These are phyloP conservation scores for Porogramme epimiltina DNA, from an alignment of 1,284 basidiomycete genomes.

Conservation along the genomic window DNA sequence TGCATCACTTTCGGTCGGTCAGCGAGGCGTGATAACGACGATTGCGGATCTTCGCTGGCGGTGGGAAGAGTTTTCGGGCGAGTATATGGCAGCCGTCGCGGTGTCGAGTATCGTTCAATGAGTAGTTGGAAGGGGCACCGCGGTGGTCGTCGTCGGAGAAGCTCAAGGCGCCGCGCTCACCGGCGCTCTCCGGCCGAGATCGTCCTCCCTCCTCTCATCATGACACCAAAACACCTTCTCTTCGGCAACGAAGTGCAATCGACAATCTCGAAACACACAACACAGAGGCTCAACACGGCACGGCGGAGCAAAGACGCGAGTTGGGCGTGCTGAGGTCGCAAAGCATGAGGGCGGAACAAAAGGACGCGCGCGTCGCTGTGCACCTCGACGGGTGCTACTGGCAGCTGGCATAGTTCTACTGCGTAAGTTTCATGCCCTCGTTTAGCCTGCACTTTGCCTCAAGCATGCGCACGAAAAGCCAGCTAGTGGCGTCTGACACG, in stretches of 20 bases:
- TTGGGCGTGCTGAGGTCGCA: constrained; percentile 24
- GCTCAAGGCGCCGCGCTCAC: no score
- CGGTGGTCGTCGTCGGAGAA: no score
- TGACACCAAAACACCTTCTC: constrained; percentile 22
- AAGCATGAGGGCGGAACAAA: constrained; percentile 19
- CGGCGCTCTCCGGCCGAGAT: no score
- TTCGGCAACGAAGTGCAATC: constrained; percentile 23
- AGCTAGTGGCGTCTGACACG: constrained; percentile 12
- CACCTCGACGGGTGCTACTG: constrained; percentile 29
- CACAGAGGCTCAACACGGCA: constrained; percentile 24
- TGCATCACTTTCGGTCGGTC: background rate
- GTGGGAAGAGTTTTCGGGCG: no score
- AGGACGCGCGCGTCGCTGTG: constrained; percentile 18
- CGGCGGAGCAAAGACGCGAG: constrained; percentile 24
- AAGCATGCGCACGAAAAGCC: constrained; percentile 9
- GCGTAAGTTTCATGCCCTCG: constrained; percentile 15
- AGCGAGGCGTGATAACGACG: no score
- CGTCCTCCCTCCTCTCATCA: background rate
- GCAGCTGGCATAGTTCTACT: constrained; percentile 27
- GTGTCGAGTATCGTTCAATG: no score
- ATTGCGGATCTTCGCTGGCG: no score
- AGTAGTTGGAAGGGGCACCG: no score
- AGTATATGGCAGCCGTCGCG: no score
- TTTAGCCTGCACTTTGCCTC: background rate
- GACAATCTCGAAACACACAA: constrained; percentile 23